Evolutionary conservation across 257 asterid genomes (phyloP), one percentile per base, ranked within the genome.

Genomic region (Apocynum venetum): DNA sequence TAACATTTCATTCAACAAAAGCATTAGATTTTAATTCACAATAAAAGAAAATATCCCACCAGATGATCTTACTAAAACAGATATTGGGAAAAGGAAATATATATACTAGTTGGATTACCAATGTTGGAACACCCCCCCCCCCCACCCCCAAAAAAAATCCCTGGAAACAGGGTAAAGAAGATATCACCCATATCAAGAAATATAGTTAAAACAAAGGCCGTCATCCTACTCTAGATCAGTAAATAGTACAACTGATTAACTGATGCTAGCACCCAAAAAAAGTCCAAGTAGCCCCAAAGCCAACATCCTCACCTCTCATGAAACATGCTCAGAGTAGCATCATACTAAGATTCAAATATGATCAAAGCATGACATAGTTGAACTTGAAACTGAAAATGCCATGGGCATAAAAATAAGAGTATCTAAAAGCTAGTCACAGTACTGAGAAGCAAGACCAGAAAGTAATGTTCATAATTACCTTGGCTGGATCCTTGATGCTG

Each of bases 401-500:
- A 59, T 31, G 36, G 41, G 38, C 38, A 60, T 25, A 60, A 60
- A 60, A 60, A 5, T 0, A 11, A 3, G 1, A 9, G 68, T 38
- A 25, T 7, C 49, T 31, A 57, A 71, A 36, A 40, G 31, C 59
- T 55, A 9, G 53, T 76, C 57, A 51, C 53, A 25, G 10, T 56
- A 17, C 35, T 35, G 48, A 35, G 15, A 66, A 31, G 17, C 63
- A 63, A 72, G 56, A 63, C 14, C 25, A 79, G 61, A 25, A 43
- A 77, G 20, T 13, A 72, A 55, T 53, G 15, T 5, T 31, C 43
- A 40, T 40, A 79, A 79, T 80, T 88, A 96, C 99, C 96, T 91
- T 90, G 25, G 82, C 41, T 8, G 97, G 99, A 87, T 96, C 99
- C 91, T 93, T 96, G 84, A 96, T 93, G 85, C 99, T 96, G 79